Conservation (phyloP, 257 asterid genomes). For the Ajuga chamaepitys region DNA sequence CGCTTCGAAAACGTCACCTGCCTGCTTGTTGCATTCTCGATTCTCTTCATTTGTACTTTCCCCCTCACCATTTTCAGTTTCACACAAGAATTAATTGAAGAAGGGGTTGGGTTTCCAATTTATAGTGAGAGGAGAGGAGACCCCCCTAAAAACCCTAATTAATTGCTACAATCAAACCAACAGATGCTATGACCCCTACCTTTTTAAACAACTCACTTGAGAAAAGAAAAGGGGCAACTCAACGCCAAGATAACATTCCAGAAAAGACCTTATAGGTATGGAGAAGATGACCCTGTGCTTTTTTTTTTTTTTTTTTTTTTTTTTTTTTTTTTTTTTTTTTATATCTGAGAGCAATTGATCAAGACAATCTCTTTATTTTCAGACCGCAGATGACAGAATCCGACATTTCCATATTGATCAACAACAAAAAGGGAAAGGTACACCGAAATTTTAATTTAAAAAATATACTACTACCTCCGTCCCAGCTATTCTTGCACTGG, state of each 20-base stretch:
- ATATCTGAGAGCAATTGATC: constrained; percentile 24
- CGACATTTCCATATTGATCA: constrained; percentile 35
- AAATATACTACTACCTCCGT: too few relatives aligned
- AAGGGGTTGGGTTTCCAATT: not conserved
- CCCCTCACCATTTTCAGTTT: constrained; percentile 61
- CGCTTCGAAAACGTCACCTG: constrained; percentile 72
- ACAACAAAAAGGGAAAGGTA: constrained; percentile 28
- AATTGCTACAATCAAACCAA: constrained; percentile 11
- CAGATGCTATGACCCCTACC: constrained; percentile 26
- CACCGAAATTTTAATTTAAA: constrained; percentile 1
- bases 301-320: too few relatives aligned
- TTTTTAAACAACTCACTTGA: not conserved
- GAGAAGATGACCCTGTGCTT: constrained; percentile 10
- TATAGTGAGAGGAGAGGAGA: not conserved
- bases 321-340: too few relatives aligned
- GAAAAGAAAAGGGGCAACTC: constrained; percentile 10
- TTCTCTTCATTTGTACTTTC: constrained; percentile 56
- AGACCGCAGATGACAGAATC: constrained; percentile 35
- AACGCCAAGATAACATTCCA: not conserved
- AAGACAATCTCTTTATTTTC: constrained; percentile 37
- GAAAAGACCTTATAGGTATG: not conserved
- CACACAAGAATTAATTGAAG: not conserved
- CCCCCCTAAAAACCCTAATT: constrained; percentile 30
- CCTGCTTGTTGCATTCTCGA: constrained; percentile 57
- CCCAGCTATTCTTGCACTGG: too few relatives aligned